These are phyloP conservation scores for Hygrocybe coccinea DNA, from an alignment of 768 basidiomycete genomes.

Conservation along the genomic window DNA sequence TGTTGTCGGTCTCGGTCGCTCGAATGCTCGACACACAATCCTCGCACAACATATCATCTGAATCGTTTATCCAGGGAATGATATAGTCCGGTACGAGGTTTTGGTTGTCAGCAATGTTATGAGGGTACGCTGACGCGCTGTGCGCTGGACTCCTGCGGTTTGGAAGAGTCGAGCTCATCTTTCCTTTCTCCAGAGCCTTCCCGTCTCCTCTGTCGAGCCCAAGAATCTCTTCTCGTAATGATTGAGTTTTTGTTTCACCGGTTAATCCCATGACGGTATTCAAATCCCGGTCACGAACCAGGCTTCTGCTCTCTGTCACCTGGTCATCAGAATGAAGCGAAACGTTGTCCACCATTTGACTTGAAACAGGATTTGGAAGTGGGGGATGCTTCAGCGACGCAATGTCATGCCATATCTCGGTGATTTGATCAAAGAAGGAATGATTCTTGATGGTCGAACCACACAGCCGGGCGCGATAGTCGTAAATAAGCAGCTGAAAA, in stretches of 20 bases:
- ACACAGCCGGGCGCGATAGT: conserved; percentile 24
- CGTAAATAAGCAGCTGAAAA: conserved; percentile 24
- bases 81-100: not conserved
- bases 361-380: conserved; percentile 19
- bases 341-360: conserved; percentile 2
- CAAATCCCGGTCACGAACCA: not conserved
- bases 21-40: not conserved
- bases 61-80: not conserved
- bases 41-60: not conserved
- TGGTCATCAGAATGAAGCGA: not conserved
- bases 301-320: not conserved
- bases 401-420: conserved; percentile 29
- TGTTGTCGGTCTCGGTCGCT: not conserved
- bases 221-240: too few relatives aligned
- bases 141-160: not conserved
- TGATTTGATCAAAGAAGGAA: conserved; percentile 25
- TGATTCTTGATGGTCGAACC: conserved; percentile 26
- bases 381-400: conserved; percentile 29
- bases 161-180: not conserved
- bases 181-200: too few relatives aligned
- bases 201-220: too few relatives aligned
- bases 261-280: too few relatives aligned
- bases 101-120: not conserved
- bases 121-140: not conserved
- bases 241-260: too few relatives aligned